Evolutionary conservation across 768 basidiomycete species (phyloP), one percentile per base, ranked within the genome.

Genomic region (Serendipita sp.): DNA sequence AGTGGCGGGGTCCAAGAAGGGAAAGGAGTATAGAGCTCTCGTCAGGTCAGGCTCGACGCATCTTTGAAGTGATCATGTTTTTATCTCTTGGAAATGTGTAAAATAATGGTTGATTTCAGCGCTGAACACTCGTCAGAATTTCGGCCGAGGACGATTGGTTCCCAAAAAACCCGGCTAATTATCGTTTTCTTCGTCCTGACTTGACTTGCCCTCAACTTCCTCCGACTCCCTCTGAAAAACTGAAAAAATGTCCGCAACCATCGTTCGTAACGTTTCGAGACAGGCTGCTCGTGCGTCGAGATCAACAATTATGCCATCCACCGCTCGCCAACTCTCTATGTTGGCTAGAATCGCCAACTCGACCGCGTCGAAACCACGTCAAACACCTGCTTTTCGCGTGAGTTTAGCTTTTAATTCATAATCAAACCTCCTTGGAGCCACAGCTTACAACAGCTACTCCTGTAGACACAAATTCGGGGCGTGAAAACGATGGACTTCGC

Each of bases 401-500:
- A 4, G 53, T 24, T 9, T 28, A 7, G n/a, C n/a, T 24, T n/a
- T 24, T 58, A 3, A 28, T 24, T 11, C 31, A 26, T 14, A 31
- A 5, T 13, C 28, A 58, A 7, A 9, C 4, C 17, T 28, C 53
- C 31, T 22, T 17, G 9, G 9, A 20, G 24, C 34, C 34, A 4
- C 17, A 24, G 53, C 53, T 58, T 5, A 58, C 31, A 11, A 9
- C 11, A 33, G 9, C 11, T 58, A 70, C 68, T 71, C 34, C 34
- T 38, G 7, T 63, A 50, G 45, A 50, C 17, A 34, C 53, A 58
- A 31, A 77, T 79, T 66, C 90, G 93, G 70, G 92, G 93, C 63
- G 71, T 96, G 68, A 95, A 97, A 78, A 93, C 92, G 60, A 88
- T 97, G 70, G 87, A 95, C 79, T 96, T 97, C 76, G 93, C 94